Base-by-base conservation (phyloP, 1,139 yeast genomes). In the Wickerhamomyces sp. region DNA sequence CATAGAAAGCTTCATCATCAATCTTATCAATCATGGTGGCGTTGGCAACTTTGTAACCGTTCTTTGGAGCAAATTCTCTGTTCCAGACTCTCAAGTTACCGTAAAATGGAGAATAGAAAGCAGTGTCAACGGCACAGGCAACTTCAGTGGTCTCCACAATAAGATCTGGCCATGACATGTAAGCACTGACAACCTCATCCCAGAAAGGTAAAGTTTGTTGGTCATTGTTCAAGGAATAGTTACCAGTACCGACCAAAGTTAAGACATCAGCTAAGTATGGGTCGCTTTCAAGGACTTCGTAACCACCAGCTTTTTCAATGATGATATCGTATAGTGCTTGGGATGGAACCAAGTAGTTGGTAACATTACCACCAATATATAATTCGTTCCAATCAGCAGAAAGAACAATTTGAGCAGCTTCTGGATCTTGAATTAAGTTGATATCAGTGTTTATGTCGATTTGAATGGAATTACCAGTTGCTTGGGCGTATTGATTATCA, bases 351-450 rank as follows among this genome's bases (percentile, higher is more conserved):
- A 67, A 49, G 51, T 62, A 61, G 56, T 69, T 69, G 36, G 74
- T 70, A 42, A 67, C 72, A 48, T 70, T 69, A 34, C 69, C 72
- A 38, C 72, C 74, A 50, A 70, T 63, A 46, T 56, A 57, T 27
- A 68, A 46, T 36, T 65, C 62, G 26, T 62, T 62, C 73, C 73
- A 69, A 27, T 62, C 61, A 6, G 72, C 67, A 36, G 72, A 66
- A 34, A 70, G 52, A 14, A 64, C 71, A 26, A 68, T 67, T 53
- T 69, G 71, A 30, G 75, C 73, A 26, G 72, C 73, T 56, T 69
- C 74, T 13, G 75, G 74, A 51, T 70, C 75, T 52, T 67, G 68
- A 45, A 69, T 67, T 44, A 70, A 56, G 55, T 70, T 69, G 55
- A 70, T 67, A 52, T 70, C 75, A 36, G 72, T 67, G 58, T 67